Evolutionary conservation across 768 basidiomycete genomes (phyloP).

Genomic region (Holtermanniella nyarrowii): DNA sequence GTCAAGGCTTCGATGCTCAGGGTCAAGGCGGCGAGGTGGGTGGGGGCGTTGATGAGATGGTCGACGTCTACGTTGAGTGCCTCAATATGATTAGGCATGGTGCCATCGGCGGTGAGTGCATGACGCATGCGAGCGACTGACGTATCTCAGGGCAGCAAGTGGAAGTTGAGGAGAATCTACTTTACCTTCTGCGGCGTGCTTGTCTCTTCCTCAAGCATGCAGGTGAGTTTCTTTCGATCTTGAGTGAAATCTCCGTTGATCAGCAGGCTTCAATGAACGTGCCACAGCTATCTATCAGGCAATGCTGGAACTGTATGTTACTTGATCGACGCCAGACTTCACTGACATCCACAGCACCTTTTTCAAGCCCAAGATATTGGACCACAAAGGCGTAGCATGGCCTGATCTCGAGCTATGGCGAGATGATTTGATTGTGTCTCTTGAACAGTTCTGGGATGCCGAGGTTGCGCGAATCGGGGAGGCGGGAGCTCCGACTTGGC

Average conservation of each 20-base stretch:
- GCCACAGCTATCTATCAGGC: conserved; percentile 41
- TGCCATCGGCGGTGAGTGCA: conserved; percentile 9
- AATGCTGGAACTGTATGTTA: conserved; percentile 41
- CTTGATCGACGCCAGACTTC: background rate
- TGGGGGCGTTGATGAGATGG: conserved; percentile 35
- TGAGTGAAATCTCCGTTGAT: background rate
- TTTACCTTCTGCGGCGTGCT: conserved; percentile 41
- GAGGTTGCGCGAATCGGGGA: conserved; percentile 42
- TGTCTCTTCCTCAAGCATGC: conserved; percentile 40
- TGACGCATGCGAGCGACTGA: background rate
- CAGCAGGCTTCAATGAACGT: conserved; percentile 40
- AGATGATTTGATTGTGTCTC: conserved; percentile 15
- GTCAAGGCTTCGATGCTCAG: conserved; percentile 25
- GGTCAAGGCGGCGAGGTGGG: conserved; percentile 11
- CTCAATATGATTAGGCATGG: conserved; percentile 14
- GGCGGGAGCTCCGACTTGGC: conserved; percentile 37
- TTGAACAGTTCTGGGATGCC: conserved; percentile 43
- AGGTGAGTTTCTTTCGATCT: conserved; percentile 22
- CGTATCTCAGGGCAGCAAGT: background rate
- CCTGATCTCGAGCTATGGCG: conserved; percentile 9
- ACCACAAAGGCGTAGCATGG: background rate
- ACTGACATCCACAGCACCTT: conserved; percentile 26
- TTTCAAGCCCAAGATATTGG: conserved; percentile 29
- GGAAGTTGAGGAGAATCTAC: conserved; percentile 36
- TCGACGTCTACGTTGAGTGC: conserved; percentile 37